These are phyloP conservation scores for Nakazawaea ishiwadae DNA, from an alignment of 805 yeast species.

Conservation along the genomic window DNA sequence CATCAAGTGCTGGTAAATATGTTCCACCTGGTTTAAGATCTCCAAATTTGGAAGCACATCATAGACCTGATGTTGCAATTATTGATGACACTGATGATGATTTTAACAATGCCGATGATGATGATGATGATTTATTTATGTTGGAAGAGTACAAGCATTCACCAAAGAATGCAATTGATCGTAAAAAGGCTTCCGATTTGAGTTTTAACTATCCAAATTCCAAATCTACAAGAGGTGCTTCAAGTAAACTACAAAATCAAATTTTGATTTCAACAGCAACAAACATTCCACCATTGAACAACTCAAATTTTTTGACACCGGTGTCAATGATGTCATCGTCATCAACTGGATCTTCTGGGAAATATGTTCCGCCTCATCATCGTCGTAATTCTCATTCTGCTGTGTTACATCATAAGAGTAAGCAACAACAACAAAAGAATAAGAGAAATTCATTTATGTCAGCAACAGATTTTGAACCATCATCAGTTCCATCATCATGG, in stretches of 20 bases:
- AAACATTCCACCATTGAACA: background rate
- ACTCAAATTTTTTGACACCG: background rate
- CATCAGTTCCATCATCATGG: constrained; percentile 11
- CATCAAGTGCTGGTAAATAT: constrained; percentile 49
- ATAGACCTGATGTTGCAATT: constrained; percentile 16
- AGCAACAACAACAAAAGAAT: constrained; percentile 2
- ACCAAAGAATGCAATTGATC: constrained; percentile 11
- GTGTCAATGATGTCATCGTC: constrained; percentile 2
- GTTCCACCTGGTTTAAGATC: constrained; percentile 70
- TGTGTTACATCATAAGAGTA: constrained; percentile 6
- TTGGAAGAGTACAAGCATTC: constrained; percentile 29
- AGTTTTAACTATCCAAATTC: constrained; percentile 18
- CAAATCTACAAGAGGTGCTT: constrained; percentile 13
- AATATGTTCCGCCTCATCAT: constrained; percentile 53
- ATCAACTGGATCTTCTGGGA: constrained; percentile 7
- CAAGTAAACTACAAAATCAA: too few relatives aligned
- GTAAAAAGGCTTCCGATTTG: constrained; percentile 13
- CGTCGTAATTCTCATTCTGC: constrained; percentile 29
- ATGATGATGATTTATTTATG: constrained; percentile 31
- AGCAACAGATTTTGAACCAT: constrained; percentile 3
- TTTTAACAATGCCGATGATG: constrained; percentile 24
- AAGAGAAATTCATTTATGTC: constrained; percentile 6
- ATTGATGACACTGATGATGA: constrained; percentile 21
- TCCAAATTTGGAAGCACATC: constrained; percentile 24
- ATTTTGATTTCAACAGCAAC: too few relatives aligned